These are phyloP conservation scores for Macaranga tanarius DNA, from an alignment of 441 rosid species.

Conservation along the genomic window DNA sequence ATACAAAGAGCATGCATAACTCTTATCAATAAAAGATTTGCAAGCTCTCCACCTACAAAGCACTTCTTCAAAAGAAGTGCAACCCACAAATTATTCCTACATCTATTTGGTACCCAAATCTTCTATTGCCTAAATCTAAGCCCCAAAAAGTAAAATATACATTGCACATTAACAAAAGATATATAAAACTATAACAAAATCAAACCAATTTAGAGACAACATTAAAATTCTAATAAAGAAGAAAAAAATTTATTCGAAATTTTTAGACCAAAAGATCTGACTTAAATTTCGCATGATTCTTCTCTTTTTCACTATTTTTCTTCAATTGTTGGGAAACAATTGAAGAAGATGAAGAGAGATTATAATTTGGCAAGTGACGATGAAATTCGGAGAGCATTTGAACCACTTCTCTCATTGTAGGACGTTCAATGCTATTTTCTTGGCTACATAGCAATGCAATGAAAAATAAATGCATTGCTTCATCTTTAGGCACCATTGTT, in stretches of 20 bases:
- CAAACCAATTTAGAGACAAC: constrained; percentile 20
- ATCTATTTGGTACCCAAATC: constrained; percentile 22
- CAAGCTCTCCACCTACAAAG: constrained; percentile 19
- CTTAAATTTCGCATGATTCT: constrained; percentile 14
- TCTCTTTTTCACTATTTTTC: constrained; percentile 23
- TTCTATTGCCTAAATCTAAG: constrained; percentile 18
- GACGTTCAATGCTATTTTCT: constrained; percentile 91
- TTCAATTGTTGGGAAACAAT: constrained; percentile 6
- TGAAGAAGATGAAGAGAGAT: constrained; percentile 37
- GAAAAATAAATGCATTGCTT: constrained; percentile 82
- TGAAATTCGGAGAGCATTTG: constrained; percentile 77
- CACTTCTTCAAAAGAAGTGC: constrained; percentile 34
- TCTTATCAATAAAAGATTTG: constrained; percentile 23
- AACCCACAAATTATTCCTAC: constrained; percentile 30
- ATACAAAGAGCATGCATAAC: constrained; percentile 23
- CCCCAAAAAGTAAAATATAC: constrained; percentile 9
- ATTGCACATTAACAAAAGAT: constrained; percentile 27
- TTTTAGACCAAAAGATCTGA: constrained; percentile 6
- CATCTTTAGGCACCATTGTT: constrained; percentile 63
- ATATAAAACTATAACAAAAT: constrained; percentile 22
- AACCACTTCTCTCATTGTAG: constrained; percentile 90
- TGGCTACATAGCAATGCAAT: constrained; percentile 85
- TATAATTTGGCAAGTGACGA: constrained; percentile 33
- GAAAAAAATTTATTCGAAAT: neutral
- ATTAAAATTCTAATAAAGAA: neutral